Base-by-base conservation (phyloP, 139 green algal species). In the Protoeuglena noctilucae region DNA sequence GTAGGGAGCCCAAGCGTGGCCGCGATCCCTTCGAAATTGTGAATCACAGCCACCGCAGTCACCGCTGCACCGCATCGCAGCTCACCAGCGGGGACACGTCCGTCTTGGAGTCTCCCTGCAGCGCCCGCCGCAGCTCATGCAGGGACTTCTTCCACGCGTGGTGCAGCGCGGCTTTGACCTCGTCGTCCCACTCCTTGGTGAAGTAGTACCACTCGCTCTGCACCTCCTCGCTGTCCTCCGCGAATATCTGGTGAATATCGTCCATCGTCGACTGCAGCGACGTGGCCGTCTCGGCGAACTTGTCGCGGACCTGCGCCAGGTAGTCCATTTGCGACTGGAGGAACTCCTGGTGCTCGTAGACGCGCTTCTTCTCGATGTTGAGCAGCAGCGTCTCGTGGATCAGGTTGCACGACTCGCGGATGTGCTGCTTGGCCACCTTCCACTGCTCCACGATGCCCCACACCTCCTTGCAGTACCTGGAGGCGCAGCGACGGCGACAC, bases 101-200 rank as follows among this genome's bases (percentile, higher is more conserved):
- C 3, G 77, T 85, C 71, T 84, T 86, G 45, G 56, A 70, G 62
- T 91, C 81, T 3, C 84, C 84, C 40, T 89, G 89, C 4, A 94
- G 74, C 41, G 79, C 68, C 5, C 77, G 73, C 7, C 65, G 76
- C 34, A 94, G 63, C 66, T 93, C 79, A 56, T 84, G 73, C 60
- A 94, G 61, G 25, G 62, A 79, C 51, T 70, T 76, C 67, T 85
- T 84, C 7, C 91, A 76, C 6, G 76, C 73, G 53, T 65, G 28
- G 0, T 73, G 71, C 67, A 93, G 62, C n/a, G 81, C 78, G 16
- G 88, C 82, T 59, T 88, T 75, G 70, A 94, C 57, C 59, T 74
- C 76, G 46, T 74, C 70, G 69, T 93, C 83, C n/a, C 87, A 61
- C 56, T 79, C 81, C n/a, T 69, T 57, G 12, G 78, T 82, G 69